These are phyloP conservation scores for Anethum foeniculum DNA, from an alignment of 140 eudicot genomes.

Conservation along the genomic window DNA sequence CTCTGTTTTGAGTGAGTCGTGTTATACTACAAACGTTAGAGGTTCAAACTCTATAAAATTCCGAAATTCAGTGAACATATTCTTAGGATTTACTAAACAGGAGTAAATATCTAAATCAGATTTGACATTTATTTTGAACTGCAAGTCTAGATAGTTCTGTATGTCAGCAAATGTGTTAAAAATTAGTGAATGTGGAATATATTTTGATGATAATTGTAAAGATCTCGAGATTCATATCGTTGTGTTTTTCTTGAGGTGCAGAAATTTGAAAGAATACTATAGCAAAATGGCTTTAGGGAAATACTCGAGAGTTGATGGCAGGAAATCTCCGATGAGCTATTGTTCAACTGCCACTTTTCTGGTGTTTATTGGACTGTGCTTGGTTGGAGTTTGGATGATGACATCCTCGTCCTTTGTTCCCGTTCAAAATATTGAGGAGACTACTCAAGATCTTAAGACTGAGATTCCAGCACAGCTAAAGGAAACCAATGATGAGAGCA, in stretches of 20 bases:
- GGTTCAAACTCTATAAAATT: neutral
- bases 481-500: conserved; percentile 11
- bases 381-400: conserved; percentile 98
- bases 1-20: neutral
- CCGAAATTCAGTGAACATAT: neutral
- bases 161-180: neutral
- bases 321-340: conserved; percentile 49
- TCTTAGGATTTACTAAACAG: neutral
- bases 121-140: neutral
- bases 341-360: conserved; percentile 80
- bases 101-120: neutral
- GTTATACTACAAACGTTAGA: neutral
- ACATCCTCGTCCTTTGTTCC: conserved; percentile 81
- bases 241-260: conserved; percentile 16
- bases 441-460: conserved; percentile 30
- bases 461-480: conserved; percentile 32
- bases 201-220: neutral
- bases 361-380: conserved; percentile 78
- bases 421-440: conserved; percentile 39
- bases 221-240: neutral
- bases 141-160: neutral
- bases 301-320: conserved; percentile 69
- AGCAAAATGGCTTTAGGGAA: conserved; percentile 62
- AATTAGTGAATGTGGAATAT: neutral
- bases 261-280: conserved; percentile 1